phyloP scores from a whole-genome alignment of 1,284 basidiomycete species.

The Leccinum insigne region DNA sequence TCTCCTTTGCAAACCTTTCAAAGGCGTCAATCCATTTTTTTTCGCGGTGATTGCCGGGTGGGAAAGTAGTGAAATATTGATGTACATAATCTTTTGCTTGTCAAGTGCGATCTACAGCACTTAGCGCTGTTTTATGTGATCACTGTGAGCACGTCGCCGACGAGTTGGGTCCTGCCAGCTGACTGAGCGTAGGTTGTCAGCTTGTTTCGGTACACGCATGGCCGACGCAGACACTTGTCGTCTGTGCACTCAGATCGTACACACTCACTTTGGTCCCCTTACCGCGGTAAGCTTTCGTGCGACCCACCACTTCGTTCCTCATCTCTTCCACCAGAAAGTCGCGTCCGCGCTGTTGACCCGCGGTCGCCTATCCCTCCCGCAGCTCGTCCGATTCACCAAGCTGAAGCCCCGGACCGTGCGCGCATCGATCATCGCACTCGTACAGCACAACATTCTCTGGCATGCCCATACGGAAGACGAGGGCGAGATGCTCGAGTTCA shows the following conservation, averaged over 20 bases:
- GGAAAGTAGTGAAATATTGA: neutral
- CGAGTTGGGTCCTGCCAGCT: neutral
- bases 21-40: neutral
- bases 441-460: slow-evolving; percentile 93
- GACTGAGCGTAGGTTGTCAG: neutral
- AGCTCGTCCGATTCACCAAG: slow-evolving; percentile 65
- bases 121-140: slow-evolving; percentile 7
- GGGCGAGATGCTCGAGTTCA: slow-evolving; percentile 77
- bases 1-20: neutral
- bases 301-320: slow-evolving; percentile 1
- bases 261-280: slow-evolving; percentile 78
- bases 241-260: slow-evolving; percentile 75
- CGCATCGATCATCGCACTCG: slow-evolving; percentile 77
- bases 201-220: slow-evolving; percentile 42
- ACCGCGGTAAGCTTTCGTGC: slow-evolving; percentile 52
- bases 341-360: slow-evolving; percentile 79
- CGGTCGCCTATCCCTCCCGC: slow-evolving; percentile 76
- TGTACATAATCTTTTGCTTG: neutral
- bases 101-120: neutral
- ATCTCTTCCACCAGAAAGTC: slow-evolving; percentile 56
- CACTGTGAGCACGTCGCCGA: neutral
- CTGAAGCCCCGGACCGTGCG: slow-evolving; percentile 66
- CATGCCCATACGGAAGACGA: slow-evolving; percentile 77
- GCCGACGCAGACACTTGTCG: slow-evolving; percentile 69
- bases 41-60: slow-evolving; percentile 11